Evolutionary conservation across 257 asterid species (phyloP).

Genomic region (Solanum lignicaule): DNA sequence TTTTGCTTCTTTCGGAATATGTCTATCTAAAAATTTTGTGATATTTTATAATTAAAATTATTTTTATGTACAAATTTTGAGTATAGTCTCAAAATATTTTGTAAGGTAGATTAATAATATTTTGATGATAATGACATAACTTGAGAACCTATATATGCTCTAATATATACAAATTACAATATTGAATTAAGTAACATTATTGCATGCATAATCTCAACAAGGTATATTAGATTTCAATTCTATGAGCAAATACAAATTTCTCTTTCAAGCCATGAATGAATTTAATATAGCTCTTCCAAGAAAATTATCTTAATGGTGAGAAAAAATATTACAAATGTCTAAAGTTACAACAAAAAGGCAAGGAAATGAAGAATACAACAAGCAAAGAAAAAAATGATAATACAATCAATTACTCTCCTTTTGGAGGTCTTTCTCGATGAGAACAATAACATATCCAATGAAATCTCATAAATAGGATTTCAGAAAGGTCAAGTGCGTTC

Average conservation of each 20-base stretch:
- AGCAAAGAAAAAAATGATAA: background rate
- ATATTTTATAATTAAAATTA: background rate
- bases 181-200: background rate
- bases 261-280: background rate
- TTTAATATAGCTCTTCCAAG: background rate
- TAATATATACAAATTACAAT: background rate
- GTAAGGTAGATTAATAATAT: background rate
- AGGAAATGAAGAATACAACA: background rate
- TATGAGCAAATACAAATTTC: background rate
- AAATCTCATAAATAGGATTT: background rate
- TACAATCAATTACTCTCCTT: background rate
- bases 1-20: background rate
- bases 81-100: background rate
- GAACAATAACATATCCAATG: accelerated
- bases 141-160: background rate
- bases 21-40: background rate
- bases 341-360: background rate
- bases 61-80: background rate
- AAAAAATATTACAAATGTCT: background rate
- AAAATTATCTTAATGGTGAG: background rate
- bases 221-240: background rate
- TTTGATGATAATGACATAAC: background rate
- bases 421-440: background rate
- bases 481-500: no score
- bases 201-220: background rate